Conservation (phyloP, 1,284 basidiomycete species). For the Tilletia indica region DNA sequence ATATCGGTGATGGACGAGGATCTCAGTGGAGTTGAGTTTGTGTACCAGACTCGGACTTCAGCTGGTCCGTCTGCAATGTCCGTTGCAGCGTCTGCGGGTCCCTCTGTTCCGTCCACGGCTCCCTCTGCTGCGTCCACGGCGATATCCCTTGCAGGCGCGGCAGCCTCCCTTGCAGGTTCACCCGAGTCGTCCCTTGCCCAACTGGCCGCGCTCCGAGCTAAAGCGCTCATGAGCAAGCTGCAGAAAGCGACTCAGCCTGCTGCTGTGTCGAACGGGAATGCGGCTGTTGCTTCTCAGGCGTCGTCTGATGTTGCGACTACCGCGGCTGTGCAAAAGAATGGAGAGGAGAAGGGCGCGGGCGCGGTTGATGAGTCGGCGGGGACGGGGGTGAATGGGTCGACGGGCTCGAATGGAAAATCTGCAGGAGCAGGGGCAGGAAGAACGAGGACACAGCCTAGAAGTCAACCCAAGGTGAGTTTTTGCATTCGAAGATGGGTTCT, state of each 20-base stretch:
- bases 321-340: background rate
- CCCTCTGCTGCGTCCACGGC: background rate
- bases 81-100: background rate
- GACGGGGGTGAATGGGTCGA: too few species aligned
- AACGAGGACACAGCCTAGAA: background rate
- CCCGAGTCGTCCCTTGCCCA: background rate
- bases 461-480: background rate
- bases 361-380: too few species aligned
- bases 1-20: background rate
- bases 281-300: background rate
- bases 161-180: background rate
- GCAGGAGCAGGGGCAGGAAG: background rate
- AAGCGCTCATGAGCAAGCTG: constrained; percentile 2
- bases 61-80: background rate
- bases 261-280: background rate
- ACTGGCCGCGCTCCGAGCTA: background rate
- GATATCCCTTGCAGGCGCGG: background rate
- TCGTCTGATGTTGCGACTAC: background rate
- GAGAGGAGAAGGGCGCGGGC: background rate
- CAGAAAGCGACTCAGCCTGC: background rate
- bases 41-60: background rate
- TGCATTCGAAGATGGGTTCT: background rate
- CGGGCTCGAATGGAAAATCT: background rate
- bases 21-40: background rate
- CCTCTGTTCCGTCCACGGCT: background rate